Conservation (phyloP, 2,329 filamentous ascomycete genomes). For the Fusarium foetens region DNA sequence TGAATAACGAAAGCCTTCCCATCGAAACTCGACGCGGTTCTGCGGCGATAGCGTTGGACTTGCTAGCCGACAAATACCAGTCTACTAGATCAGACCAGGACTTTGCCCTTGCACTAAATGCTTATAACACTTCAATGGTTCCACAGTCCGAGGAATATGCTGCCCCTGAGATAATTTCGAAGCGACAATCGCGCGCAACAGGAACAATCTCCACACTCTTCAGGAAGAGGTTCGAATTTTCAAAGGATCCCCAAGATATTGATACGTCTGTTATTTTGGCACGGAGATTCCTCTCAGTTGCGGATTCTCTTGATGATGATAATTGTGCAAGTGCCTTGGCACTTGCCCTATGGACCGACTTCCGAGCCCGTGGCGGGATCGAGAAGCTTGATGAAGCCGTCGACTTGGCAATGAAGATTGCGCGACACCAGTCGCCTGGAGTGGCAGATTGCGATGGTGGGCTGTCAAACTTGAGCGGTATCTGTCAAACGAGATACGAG, state of each 20-base stretch:
- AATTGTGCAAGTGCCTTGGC: neutral
- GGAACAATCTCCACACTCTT: fast-evolving
- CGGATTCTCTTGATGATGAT: fast-evolving
- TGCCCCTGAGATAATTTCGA: neutral
- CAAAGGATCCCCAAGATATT: neutral
- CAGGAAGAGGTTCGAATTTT: neutral
- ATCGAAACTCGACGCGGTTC: neutral
- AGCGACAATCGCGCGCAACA: neutral
- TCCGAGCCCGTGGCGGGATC: fast-evolving
- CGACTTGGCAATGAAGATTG: fast-evolving
- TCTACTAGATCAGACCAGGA: neutral
- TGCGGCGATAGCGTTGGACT: fast-evolving
- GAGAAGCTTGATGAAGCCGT: neutral
- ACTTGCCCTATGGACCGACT: neutral
- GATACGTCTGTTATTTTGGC: neutral
- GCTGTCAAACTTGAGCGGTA: neutral
- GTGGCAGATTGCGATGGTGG: too few relatives aligned
- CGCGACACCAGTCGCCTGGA: too few relatives aligned
- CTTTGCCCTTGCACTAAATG: neutral
- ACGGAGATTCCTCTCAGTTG: too few relatives aligned
- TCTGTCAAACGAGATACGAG: neutral
- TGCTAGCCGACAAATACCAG: fast-evolving
- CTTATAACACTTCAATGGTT: too few relatives aligned
- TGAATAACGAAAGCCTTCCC: neutral
- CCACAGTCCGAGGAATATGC: too few relatives aligned